Base-by-base conservation (phyloP, 495 filamentous ascomycete genomes). In the Lentithecium fluviatile region DNA sequence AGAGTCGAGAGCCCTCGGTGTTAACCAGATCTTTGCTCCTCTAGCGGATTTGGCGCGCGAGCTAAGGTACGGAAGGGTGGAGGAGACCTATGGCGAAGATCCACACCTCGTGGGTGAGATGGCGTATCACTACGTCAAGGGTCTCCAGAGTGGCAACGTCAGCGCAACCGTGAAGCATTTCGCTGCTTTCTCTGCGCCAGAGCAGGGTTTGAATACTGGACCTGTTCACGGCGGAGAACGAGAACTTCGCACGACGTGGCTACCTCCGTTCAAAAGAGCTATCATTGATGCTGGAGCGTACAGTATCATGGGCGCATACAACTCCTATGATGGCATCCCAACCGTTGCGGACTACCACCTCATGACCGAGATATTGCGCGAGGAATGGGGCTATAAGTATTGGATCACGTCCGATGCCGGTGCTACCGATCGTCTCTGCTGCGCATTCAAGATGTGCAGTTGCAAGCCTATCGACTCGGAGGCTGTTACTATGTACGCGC, bases 91-190 rank as follows among this genome's bases (percentile, higher is more conserved):
- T 64, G 80, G 82, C 34, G 86, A 90, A 69, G 86, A 88, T 52
- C 70, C 80, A 6, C 85, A 80, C 64, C 77, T 89, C 20, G 69
- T 81, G 17, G 82, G 83, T 20, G 83, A 87, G 62, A 78, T 85
- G 6, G 83, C 80, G n/a, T 77, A 83, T 61, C 71, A 74, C 19
- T 87, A 83, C 54, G 79, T 83, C 53, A 80, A 76, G 21, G 86
- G 85, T 20, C 66, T 86, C 5, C 87, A 89, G 69, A 78, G 78
- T 21, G 77, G 77, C 32, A 82, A 82, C 55, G 84, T 88, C 23
- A 82, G 82, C 6, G 79, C 86, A 13, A 88, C 79, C 60, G 83
- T 89, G 25, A 90, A 89, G 76, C 86, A 89, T 64, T 89, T 85
- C 66, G 79, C 80, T 2, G 87, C 77, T 5, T 87, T 82, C 68